phyloP scores from a whole-genome alignment of 2,329 filamentous ascomycete genomes.

The Penicillium expansum region DNA sequence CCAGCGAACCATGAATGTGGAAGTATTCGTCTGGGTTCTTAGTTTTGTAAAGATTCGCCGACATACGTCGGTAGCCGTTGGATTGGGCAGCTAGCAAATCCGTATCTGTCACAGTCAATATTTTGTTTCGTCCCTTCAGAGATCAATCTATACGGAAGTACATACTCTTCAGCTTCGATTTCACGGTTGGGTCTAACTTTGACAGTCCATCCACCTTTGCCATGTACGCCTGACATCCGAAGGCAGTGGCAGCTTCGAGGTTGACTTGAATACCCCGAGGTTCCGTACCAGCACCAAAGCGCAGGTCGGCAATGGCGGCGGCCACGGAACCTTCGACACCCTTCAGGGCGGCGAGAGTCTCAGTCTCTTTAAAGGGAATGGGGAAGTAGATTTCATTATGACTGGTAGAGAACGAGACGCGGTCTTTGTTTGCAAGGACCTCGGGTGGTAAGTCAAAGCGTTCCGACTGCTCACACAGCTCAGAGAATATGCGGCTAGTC shows the following conservation, averaged over 20 bases:
- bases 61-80: conserved; percentile 67
- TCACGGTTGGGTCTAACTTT: conserved; percentile 39
- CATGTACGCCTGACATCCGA: conserved; percentile 44
- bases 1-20: conserved; percentile 72
- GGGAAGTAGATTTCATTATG: conserved; percentile 42
- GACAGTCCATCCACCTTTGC: conserved; percentile 41
- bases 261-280: conserved; percentile 37
- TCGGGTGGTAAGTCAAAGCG: conserved; percentile 33
- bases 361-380: conserved; percentile 53
- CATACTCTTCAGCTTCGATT: conserved; percentile 40
- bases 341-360: conserved; percentile 56
- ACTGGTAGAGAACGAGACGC: conserved; percentile 38
- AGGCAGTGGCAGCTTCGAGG: conserved; percentile 41
- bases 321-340: conserved; percentile 60
- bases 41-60: conserved; percentile 69
- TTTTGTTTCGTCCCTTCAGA: not conserved
- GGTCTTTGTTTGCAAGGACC: conserved; percentile 31
- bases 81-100: conserved; percentile 70
- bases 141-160: not conserved
- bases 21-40: conserved; percentile 66
- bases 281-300: conserved; percentile 44
- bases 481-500: conserved; percentile 38
- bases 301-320: conserved; percentile 58
- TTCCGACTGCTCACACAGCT: conserved; percentile 37
- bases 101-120: conserved; percentile 54